These are phyloP conservation scores for Trichoderma gamsii DNA, from an alignment of 495 filamentous ascomycete species.

Conservation along the genomic window DNA sequence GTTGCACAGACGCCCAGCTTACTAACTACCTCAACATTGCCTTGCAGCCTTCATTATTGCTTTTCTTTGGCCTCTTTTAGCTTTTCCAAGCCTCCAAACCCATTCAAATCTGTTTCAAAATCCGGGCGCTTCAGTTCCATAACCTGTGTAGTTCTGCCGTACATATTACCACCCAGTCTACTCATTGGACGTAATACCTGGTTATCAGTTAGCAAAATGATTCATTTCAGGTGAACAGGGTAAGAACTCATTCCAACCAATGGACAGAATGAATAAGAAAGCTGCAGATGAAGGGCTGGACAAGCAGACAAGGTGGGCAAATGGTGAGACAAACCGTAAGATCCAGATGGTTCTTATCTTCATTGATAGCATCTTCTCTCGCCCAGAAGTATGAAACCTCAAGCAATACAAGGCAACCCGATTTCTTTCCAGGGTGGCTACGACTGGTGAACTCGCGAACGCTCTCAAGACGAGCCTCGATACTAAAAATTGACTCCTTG, in stretches of 20 bases:
- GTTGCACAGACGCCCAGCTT: no score
- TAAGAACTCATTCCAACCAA: not conserved
- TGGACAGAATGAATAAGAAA: no score
- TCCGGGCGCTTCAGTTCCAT: slow-evolving; percentile 76
- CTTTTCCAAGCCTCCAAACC: slow-evolving; percentile 31
- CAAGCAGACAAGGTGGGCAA: not conserved
- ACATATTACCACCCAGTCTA: slow-evolving; percentile 79
- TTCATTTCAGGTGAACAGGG: not conserved
- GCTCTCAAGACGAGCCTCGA: slow-evolving; percentile 72
- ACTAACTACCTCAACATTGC: no score
- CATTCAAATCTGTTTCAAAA: slow-evolving; percentile 47
- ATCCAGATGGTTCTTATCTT: slow-evolving; percentile 66
- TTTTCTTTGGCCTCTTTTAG: slow-evolving; percentile 17
- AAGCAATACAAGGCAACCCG: slow-evolving; percentile 66
- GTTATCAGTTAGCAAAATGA: slow-evolving; percentile 10
- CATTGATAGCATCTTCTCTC: slow-evolving; percentile 79
- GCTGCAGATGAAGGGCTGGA: no score
- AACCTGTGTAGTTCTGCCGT: slow-evolving; percentile 62
- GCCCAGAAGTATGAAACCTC: slow-evolving; percentile 88
- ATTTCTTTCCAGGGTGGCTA: slow-evolving; percentile 60
- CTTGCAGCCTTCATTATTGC: not conserved
- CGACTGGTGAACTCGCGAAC: slow-evolving; percentile 70
- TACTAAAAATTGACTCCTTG: slow-evolving; percentile 69
- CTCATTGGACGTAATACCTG: slow-evolving; percentile 64
- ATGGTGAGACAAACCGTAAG: slow-evolving; percentile 27